Evolutionary conservation across 2,329 filamentous ascomycete genomes (phyloP).

Genomic region (Sclerotinia nivalis): DNA sequence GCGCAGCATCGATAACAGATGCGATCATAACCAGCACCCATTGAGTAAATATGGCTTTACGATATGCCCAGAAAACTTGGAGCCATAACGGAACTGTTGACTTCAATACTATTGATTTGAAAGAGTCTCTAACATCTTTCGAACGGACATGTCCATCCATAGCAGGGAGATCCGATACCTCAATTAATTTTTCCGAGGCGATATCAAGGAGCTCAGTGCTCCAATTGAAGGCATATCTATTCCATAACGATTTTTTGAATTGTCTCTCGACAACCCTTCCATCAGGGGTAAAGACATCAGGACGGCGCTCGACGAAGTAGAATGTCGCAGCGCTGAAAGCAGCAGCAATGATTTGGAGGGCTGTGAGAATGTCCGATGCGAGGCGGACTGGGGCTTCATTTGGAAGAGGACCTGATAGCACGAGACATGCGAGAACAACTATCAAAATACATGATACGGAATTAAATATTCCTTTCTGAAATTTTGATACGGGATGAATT

Average conservation of each 20-base stretch:
- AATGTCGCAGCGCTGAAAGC: slow-evolving; percentile 23
- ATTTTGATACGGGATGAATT: slow-evolving; percentile 25
- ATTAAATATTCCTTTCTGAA: slow-evolving; percentile 27
- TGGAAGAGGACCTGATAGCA: slow-evolving; percentile 16
- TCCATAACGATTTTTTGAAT: slow-evolving; percentile 59
- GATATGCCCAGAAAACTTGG: slow-evolving; percentile 46
- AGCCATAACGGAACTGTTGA: slow-evolving; percentile 53
- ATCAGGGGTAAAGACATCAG: slow-evolving; percentile 61
- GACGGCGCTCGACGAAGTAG: slow-evolving; percentile 58
- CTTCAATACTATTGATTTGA: slow-evolving; percentile 48
- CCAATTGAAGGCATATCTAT: slow-evolving; percentile 67
- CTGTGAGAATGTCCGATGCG: slow-evolving; percentile 18
- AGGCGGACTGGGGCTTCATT: background rate
- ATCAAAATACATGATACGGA: slow-evolving; percentile 28
- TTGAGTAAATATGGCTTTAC: slow-evolving; percentile 45
- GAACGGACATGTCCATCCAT: slow-evolving; percentile 56
- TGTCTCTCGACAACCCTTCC: slow-evolving; percentile 61
- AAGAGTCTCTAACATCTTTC: slow-evolving; percentile 51
- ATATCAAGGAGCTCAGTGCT: slow-evolving; percentile 53
- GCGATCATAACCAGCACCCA: slow-evolving; percentile 38
- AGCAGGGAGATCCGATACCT: slow-evolving; percentile 61
- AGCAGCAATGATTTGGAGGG: slow-evolving; percentile 28
- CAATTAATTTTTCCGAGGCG: slow-evolving; percentile 59
- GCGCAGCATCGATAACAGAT: slow-evolving; percentile 29
- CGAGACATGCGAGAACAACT: slow-evolving; percentile 24